Base-by-base conservation (phyloP, 1,284 basidiomycete species). In the Tausonia pullulans region DNA sequence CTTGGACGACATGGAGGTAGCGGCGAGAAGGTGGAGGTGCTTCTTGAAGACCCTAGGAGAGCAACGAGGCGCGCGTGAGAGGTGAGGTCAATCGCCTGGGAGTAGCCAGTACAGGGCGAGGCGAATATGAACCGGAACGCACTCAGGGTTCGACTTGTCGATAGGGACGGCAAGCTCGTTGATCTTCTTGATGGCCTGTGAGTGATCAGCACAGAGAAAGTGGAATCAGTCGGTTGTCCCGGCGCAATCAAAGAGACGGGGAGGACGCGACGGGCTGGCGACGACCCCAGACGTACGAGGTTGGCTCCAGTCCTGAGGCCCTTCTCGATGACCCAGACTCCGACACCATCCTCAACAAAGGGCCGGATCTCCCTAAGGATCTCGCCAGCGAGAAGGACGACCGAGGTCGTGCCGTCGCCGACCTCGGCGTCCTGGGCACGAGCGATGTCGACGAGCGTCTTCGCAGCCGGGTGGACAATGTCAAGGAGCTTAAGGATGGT, bases 1-100 rank as follows among this genome's bases (percentile, higher is more conserved):
- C 79, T 99, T 99, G 68, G 94, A 98, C 27, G 95, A 98, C 95
- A 99, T 98, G 52, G 94, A 95, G 6, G 96, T 99, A 43, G 93
- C 87, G 51, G 96, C 96, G 76, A 93, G 96, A 80, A 97, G 95
- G 71, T 97, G 81, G 55, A 99, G 83, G 8, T 98, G 84, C 65
- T 93, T 90, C 67, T 87, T 90, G 84, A 98, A 98, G 70, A 85
- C 84, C 69, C 90, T 95, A 76, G 27, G 49, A 49, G 40, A 54
- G 9, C 7, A 41, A 9, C 58, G 55, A 60, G 59, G 41, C 9
- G 57, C 64, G 9, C 13, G 27, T 49, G 5, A 56, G 39, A 48
- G 49, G 41, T 46, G 44, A 10, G 57, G 46, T 48, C 27, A 49
- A 44, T n/a, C 13, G 53, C 6, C 49, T 41, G 46, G 53, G 14